phyloP scores from a whole-genome alignment of 2,329 filamentous ascomycete species.

The Bisporella sp. region DNA sequence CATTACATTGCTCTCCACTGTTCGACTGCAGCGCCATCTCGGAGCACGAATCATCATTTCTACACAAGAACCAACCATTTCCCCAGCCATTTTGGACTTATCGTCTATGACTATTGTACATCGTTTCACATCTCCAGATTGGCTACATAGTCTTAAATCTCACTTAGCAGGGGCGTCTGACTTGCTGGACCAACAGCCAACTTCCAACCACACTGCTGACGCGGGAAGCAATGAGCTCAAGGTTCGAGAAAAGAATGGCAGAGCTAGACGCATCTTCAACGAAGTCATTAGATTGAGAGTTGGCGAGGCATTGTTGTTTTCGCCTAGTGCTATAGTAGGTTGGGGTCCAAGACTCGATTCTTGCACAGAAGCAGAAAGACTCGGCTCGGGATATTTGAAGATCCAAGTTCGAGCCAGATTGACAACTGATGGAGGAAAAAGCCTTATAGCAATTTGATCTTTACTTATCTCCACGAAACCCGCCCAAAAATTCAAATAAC shows the following conservation, averaged over 20 bases:
- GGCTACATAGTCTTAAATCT: constrained; percentile 33
- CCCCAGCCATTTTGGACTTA: constrained; percentile 59
- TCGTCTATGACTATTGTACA: constrained; percentile 70
- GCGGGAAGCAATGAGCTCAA: no score
- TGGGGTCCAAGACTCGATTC: constrained; percentile 28
- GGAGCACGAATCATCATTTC: constrained; percentile 62
- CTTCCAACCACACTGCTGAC: constrained; percentile 6
- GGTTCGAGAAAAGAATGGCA: constrained; percentile 4
- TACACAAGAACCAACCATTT: constrained; percentile 71
- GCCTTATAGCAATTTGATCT: constrained; percentile 23
- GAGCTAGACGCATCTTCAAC: constrained; percentile 27
- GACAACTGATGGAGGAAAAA: constrained; percentile 37
- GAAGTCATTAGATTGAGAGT: constrained; percentile 40
- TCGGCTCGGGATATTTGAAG: constrained; percentile 29
- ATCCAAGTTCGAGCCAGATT: constrained; percentile 33
- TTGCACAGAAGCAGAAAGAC: constrained; percentile 8
- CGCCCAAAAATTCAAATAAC: no score
- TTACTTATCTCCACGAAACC: no score
- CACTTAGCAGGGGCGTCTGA: constrained; percentile 38
- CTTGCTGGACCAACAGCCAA: constrained; percentile 22
- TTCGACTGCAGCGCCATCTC: constrained; percentile 65
- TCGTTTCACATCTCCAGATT: constrained; percentile 60
- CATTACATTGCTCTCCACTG: constrained; percentile 51
- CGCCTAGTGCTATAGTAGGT: constrained; percentile 35
- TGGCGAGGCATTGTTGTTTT: constrained; percentile 43